phyloP scores from a whole-genome alignment of 805 yeast genomes.

The Clavispora santaluciae region DNA sequence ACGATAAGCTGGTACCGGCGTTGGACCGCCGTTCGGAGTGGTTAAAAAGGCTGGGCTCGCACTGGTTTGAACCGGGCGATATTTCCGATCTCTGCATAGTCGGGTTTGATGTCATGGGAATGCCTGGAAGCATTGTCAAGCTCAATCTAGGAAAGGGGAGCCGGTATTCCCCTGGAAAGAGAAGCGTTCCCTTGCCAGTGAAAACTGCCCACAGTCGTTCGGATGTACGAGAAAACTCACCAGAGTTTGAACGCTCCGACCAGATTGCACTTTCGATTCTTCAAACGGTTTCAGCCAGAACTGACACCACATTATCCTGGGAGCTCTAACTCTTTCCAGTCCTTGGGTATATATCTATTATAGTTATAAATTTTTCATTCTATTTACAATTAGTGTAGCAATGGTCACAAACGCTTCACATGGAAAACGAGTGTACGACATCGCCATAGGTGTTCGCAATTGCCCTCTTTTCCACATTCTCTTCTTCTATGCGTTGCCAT shows the following conservation, averaged over 20 bases:
- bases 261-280: background rate
- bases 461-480: constrained; percentile 17
- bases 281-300: background rate
- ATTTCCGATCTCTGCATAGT: background rate
- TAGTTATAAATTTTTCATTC: background rate
- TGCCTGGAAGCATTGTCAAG: background rate
- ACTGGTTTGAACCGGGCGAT: too few species aligned
- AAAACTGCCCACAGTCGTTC: background rate
- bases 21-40: background rate
- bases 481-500: constrained; percentile 18
- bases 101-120: background rate
- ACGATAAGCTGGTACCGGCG: background rate
- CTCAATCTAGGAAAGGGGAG: background rate
- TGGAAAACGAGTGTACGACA: background rate
- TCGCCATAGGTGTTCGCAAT: constrained; percentile 11
- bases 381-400: background rate
- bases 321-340: background rate
- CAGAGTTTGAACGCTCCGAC: background rate
- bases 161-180: background rate
- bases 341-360: background rate
- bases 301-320: background rate
- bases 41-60: background rate
- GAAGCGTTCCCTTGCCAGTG: background rate
- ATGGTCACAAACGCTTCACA: too few species aligned
- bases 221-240: background rate